These are phyloP conservation scores for Sporothrix protearum DNA, from an alignment of 2,329 filamentous ascomycete genomes.

Conservation along the genomic window DNA sequence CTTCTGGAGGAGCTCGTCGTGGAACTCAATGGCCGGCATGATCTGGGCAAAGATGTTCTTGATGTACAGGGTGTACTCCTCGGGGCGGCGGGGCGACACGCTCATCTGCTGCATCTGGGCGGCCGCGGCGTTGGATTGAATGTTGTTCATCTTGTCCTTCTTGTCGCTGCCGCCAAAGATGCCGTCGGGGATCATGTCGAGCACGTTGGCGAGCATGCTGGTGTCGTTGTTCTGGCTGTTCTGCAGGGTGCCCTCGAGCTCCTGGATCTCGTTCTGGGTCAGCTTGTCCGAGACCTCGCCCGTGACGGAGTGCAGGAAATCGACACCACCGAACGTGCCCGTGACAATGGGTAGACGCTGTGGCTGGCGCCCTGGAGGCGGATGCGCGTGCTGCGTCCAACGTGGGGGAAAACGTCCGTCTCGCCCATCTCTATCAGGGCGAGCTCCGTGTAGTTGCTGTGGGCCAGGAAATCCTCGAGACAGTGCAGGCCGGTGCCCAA, in stretches of 20 bases:
- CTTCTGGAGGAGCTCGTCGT: conserved; percentile 78
- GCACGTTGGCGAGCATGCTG: conserved; percentile 71
- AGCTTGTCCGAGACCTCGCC: conserved; percentile 80
- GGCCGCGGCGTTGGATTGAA: conserved; percentile 70
- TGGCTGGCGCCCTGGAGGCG: conserved; percentile 62
- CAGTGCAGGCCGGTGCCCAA: conserved; percentile 88
- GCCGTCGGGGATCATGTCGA: conserved; percentile 77
- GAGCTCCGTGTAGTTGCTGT: conserved; percentile 90
- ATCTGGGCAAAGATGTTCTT: conserved; percentile 71
- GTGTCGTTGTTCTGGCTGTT: conserved; percentile 62
- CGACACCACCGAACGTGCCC: conserved; percentile 90
- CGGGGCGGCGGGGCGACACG: conserved; percentile 74
- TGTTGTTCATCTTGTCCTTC: conserved; percentile 70
- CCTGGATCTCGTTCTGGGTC: conserved; percentile 84
- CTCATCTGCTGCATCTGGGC: conserved; percentile 72
- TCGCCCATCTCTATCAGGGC: conserved; percentile 85
- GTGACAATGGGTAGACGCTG: conserved; percentile 76
- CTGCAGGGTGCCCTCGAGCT: conserved; percentile 78
- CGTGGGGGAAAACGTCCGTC: conserved; percentile 77
- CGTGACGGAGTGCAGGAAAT: conserved; percentile 86
- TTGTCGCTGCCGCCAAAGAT: conserved; percentile 74
- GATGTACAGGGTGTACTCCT: conserved; percentile 78
- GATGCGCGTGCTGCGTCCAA: conserved; percentile 70
- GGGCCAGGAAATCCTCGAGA: conserved; percentile 84
- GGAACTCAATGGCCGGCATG: conserved; percentile 86